A percentile compares a stretch with the other conserved stretches of the same genome.
These are phyloP conservation scores for Wallemia ichthyophaga DNA, from an alignment of 1,284 basidiomycete species.

Conservation along the genomic window DNA sequence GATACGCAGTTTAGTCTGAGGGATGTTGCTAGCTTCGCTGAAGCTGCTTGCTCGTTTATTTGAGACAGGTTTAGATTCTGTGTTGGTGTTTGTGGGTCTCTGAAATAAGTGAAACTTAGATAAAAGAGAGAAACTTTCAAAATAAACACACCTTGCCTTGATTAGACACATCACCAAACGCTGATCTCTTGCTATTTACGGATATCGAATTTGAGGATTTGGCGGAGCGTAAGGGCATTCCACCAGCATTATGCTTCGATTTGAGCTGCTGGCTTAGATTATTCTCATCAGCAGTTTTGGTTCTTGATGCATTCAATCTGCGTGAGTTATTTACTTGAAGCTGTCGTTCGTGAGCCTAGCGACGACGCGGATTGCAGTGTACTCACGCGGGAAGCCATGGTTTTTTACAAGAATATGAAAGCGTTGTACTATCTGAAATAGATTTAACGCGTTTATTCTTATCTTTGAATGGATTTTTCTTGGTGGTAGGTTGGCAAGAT, in stretches of 20 bases:
- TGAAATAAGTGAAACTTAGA: not conserved
- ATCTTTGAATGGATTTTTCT: not conserved
- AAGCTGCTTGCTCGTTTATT: not conserved
- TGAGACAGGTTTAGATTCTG: not conserved
- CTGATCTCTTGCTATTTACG: not conserved
- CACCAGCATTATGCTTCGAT: not conserved
- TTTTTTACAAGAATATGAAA: not conserved
- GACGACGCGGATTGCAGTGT: no score
- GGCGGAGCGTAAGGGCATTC: not conserved
- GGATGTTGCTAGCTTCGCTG: not conserved
- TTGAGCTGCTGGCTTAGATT: not conserved
- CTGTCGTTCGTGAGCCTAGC: not conserved
- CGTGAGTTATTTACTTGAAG: not conserved
- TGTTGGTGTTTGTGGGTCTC: not conserved
- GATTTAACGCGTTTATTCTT: not conserved
- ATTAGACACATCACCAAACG: not conserved
- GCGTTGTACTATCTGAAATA: not conserved
- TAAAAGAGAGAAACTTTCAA: not conserved
- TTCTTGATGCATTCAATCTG: not conserved
- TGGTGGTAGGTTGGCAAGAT: not conserved
- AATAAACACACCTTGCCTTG: not conserved
- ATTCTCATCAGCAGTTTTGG: not conserved
- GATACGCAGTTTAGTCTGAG: not conserved
- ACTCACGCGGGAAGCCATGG: not conserved
- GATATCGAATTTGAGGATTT: not conserved